These are phyloP conservation scores for Sordaria brevicollis DNA, from an alignment of 495 filamentous ascomycete species.

Conservation along the genomic window DNA sequence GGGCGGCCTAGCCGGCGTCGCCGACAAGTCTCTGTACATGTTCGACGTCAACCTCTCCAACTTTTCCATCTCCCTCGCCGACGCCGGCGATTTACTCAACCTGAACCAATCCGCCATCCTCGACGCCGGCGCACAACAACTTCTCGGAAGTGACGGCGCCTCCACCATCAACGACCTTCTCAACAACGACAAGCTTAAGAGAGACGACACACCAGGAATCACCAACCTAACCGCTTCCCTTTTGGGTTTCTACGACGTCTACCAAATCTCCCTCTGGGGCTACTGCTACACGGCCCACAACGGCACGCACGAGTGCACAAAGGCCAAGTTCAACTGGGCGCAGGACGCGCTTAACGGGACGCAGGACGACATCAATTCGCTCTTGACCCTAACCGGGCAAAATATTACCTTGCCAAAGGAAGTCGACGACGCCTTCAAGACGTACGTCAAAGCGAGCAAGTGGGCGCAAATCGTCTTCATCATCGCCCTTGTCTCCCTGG, in stretches of 20 bases:
- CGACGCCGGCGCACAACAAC: slow-evolving; percentile 1
- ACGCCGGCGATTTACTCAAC: slow-evolving; percentile 11
- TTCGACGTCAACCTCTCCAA: slow-evolving; percentile 53
- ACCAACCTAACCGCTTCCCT: slow-evolving; percentile 40
- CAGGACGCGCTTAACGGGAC: slow-evolving; percentile 47
- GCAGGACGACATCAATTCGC: slow-evolving; percentile 35
- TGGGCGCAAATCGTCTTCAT: slow-evolving; percentile 77
- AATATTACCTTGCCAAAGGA: slow-evolving; percentile 48
- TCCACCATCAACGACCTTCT: slow-evolving; percentile 2
- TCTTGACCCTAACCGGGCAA: slow-evolving; percentile 27
- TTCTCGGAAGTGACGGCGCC: background rate
- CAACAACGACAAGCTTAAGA: slow-evolving; percentile 2
- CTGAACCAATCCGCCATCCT: background rate
- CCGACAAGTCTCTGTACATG: slow-evolving; percentile 60
- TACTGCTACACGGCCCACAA: slow-evolving; percentile 57
- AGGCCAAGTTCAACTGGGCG: slow-evolving; percentile 71
- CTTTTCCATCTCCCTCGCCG: slow-evolving; percentile 29
- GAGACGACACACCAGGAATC: slow-evolving; percentile 8
- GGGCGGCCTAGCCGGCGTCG: slow-evolving; percentile 61
- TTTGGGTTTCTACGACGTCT: slow-evolving; percentile 60
- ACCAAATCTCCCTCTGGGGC: slow-evolving; percentile 75
- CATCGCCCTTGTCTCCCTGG: slow-evolving; percentile 57
- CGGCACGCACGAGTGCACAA: slow-evolving; percentile 42
- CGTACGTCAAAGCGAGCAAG: slow-evolving; percentile 61
- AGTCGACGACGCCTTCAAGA: slow-evolving; percentile 53